These are phyloP conservation scores for Trametes meyenii DNA, from an alignment of 768 basidiomycete genomes.

Conservation along the genomic window DNA sequence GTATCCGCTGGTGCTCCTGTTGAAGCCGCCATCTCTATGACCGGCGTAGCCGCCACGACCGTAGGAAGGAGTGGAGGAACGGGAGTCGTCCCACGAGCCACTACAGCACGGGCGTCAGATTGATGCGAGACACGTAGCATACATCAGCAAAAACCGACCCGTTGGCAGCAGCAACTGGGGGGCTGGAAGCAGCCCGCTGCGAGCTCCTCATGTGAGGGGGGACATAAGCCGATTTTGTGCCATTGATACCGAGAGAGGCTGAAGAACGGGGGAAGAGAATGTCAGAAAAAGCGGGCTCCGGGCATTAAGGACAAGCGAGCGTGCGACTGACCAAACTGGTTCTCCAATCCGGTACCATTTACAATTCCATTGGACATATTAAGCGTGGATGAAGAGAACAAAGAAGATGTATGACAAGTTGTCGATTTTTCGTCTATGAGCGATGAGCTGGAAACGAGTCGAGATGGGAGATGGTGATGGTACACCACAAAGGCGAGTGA, in stretches of 20 bases:
- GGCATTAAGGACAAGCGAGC: background rate
- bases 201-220: slow-evolving; percentile 84
- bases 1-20: slow-evolving; percentile 45
- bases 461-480: slow-evolving; percentile 35
- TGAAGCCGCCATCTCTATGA: slow-evolving; percentile 41
- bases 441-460: slow-evolving; percentile 28
- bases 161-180: slow-evolving; percentile 41
- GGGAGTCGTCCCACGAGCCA: slow-evolving; percentile 78
- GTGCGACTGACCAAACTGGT: slow-evolving; percentile 63
- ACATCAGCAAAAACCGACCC: slow-evolving; percentile 47
- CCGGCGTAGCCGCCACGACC: slow-evolving; percentile 44
- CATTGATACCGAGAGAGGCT: slow-evolving; percentile 79
- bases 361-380: slow-evolving; percentile 93
- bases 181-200: slow-evolving; percentile 80
- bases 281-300: slow-evolving; percentile 5
- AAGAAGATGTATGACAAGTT: slow-evolving; percentile 34
- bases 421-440: slow-evolving; percentile 39
- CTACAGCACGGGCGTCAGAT: slow-evolving; percentile 37
- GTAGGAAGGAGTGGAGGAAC: slow-evolving; percentile 57
- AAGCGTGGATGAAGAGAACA: slow-evolving; percentile 35
- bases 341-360: slow-evolving; percentile 78
- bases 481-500: slow-evolving; percentile 37
- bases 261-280: slow-evolving; percentile 15
- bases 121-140: slow-evolving; percentile 23
- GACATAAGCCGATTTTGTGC: slow-evolving; percentile 78